Conservation (phyloP, 108 stramenopile genomes). For the Cylindrotheca closterium region DNA sequence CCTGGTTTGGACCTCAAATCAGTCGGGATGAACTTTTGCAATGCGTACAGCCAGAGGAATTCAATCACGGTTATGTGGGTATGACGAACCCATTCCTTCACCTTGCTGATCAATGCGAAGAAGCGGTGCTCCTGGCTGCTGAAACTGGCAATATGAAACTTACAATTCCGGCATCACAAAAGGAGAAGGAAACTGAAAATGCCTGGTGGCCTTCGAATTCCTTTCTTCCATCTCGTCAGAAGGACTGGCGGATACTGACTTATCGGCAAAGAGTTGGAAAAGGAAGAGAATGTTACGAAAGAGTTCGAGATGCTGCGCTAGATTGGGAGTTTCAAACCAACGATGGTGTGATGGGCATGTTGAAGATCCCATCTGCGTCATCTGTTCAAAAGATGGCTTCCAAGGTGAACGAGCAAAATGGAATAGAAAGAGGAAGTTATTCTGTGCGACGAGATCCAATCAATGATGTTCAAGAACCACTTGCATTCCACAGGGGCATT, state of each 20-base stretch:
- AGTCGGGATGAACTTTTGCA: slow-evolving; percentile 16
- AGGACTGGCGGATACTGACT: slow-evolving; percentile 38
- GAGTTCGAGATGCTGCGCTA: slow-evolving; percentile 44
- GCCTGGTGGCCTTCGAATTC: slow-evolving; percentile 15
- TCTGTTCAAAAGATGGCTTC: slow-evolving; percentile 3
- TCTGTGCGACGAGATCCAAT: neutral
- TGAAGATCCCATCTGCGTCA: slow-evolving; percentile 13
- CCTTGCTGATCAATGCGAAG: neutral
- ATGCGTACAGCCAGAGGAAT: slow-evolving; percentile 22
- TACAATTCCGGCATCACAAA: neutral
- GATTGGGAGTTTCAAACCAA: slow-evolving; percentile 44
- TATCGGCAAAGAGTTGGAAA: slow-evolving; percentile 41
- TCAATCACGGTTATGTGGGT: slow-evolving; percentile 45
- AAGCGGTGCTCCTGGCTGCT: neutral
- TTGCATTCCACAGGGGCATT: slow-evolving; percentile 10
- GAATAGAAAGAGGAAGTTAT: slow-evolving; percentile 5
- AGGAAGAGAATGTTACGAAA: slow-evolving; percentile 43
- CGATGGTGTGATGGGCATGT: slow-evolving; percentile 22
- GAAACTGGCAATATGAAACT: neutral
- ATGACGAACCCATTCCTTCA: slow-evolving; percentile 51
- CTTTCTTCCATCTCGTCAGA: slow-evolving; percentile 2
- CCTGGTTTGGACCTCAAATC: slow-evolving; percentile 28
- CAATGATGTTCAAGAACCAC: neutral
- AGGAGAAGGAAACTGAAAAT: neutral
- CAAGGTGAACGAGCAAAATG: neutral